Evolutionary conservation across 139 green algal species (phyloP), one percentile per base, ranked within the genome.

Genomic region (Coelastrella sp.): DNA sequence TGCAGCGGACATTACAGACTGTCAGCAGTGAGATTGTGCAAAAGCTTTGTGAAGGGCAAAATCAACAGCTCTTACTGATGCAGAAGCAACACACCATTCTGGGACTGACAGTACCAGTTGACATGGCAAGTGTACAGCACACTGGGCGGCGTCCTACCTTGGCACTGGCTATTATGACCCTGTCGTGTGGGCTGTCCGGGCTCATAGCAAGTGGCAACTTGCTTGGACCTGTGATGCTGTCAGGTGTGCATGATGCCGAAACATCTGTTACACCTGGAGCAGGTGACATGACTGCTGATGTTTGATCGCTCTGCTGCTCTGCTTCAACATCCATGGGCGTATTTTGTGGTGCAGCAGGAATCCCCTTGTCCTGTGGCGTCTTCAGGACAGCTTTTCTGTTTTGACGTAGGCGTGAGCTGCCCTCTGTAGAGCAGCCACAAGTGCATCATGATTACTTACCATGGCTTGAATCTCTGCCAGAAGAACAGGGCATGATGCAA

Each of bases 251-350:
- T 24, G 22, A 8, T 15, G 63, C 35, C 1, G 58, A 15, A 17
- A 17, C 65, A 25, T 35, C 81, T 24, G 25, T 59, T 25, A 59
- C 81, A 85, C 60, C 25, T 19, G 59, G 12, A 78, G 70, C 81
- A 75, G 81, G 59, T 25, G 81, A 19, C 59, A 27, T 25, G 9
- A 74, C n/a, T 9, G 25, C 24, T 17, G 59, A 86, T 75, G 59
- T 20, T 19, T 15, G n/a, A 74, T 75, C 74, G n/a, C 19, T 70
- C 19, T 82, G 84, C 66, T 76, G 78, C 49, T 19, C 74, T n/a
- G 25, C 24, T 19, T 57, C 66, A 66, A 81, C 68, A 68, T 88
- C 84, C 84, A 88, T 81, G 7, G 84, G 84, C 4, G 84, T 88
- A 19, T 81, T 88, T 17, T 81, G 66, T 17, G 84, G 84, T 58